Conservation (phyloP, 768 basidiomycete species). For the Ephemerocybe angulata region DNA sequence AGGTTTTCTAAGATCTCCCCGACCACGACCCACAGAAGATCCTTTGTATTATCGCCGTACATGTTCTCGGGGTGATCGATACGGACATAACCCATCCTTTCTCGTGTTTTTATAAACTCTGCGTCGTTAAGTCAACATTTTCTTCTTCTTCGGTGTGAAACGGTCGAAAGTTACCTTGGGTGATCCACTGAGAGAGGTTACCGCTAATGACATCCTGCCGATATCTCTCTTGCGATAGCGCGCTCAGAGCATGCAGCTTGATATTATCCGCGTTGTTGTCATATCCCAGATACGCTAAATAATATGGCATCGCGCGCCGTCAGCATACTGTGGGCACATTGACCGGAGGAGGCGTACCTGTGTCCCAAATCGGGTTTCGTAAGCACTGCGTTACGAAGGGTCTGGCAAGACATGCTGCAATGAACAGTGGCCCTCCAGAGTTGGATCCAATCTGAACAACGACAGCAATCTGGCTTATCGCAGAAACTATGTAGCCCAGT, state of each 20-base stretch:
- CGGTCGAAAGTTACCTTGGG: constrained; percentile 2
- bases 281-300: background rate
- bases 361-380: constrained; percentile 3
- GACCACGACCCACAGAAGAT: too few relatives aligned
- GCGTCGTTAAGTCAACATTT: too few relatives aligned
- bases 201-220: constrained; percentile 8
- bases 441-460: constrained; percentile 4
- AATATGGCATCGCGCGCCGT: too few relatives aligned
- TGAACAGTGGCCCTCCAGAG: constrained; percentile 6
- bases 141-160: too few relatives aligned
- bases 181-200: constrained; percentile 4
- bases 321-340: too few relatives aligned
- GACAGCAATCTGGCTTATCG: constrained; percentile 5
- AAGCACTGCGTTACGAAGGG: background rate
- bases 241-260: constrained; percentile 28
- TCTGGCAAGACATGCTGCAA: background rate
- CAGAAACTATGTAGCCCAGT: background rate
- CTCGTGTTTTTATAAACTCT: too few relatives aligned
- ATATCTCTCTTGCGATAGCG: background rate
- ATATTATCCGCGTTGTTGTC: constrained; percentile 24
- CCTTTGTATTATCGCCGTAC: too few relatives aligned
- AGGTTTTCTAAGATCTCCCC: too few relatives aligned
- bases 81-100: too few relatives aligned
- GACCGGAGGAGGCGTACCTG: too few relatives aligned
- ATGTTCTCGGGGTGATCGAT: too few relatives aligned